A percentile compares a stretch with the other conserved stretches of the same genome.
phyloP scores from a whole-genome alignment of 495 filamentous ascomycete species.

The Hypoxylon lienhwacheense region DNA sequence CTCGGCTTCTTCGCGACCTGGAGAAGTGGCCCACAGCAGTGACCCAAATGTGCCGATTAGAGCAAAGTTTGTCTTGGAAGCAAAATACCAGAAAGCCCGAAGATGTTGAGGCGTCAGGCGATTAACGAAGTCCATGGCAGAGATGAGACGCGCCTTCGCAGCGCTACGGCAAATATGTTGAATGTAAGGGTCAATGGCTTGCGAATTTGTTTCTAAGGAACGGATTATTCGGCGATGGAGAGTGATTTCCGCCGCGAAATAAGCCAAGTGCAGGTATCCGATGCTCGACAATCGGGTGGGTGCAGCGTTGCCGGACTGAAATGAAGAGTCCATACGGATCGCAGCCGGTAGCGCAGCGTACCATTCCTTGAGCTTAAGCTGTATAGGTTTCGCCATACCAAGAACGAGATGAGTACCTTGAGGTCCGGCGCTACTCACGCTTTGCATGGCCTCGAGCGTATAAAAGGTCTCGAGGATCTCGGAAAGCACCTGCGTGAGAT shows the following conservation, averaged over 20 bases:
- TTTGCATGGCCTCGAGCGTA: constrained; percentile 63
- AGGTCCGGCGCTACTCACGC: constrained; percentile 50
- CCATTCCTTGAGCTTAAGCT: constrained; percentile 83
- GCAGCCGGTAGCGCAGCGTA: constrained; percentile 65
- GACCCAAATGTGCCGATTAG: constrained; percentile 79
- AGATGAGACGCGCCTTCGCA: constrained; percentile 75
- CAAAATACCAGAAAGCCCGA: constrained; percentile 79
- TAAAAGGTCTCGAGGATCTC: constrained; percentile 82
- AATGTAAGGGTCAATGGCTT: constrained; percentile 65
- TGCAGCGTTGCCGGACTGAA: constrained; percentile 37
- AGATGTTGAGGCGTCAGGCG: constrained; percentile 70
- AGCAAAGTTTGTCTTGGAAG: constrained; percentile 78
- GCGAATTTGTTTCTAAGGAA: constrained; percentile 56
- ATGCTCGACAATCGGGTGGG: constrained; percentile 58
- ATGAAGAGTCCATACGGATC: constrained; percentile 66
- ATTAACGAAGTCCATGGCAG: constrained; percentile 79
- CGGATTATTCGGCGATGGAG: constrained; percentile 82
- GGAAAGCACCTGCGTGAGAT: constrained; percentile 72
- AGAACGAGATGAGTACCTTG: constrained; percentile 67
- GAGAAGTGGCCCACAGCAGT: constrained; percentile 83
- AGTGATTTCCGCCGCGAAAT: constrained; percentile 83
- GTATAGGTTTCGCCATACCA: constrained; percentile 76
- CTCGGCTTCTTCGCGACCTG: constrained; percentile 87
- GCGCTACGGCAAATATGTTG: constrained; percentile 94
- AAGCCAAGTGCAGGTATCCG: constrained; percentile 80